phyloP scores from a whole-genome alignment of 2,329 filamentous ascomycete species.

The Neopestalotiopsis sp. region DNA sequence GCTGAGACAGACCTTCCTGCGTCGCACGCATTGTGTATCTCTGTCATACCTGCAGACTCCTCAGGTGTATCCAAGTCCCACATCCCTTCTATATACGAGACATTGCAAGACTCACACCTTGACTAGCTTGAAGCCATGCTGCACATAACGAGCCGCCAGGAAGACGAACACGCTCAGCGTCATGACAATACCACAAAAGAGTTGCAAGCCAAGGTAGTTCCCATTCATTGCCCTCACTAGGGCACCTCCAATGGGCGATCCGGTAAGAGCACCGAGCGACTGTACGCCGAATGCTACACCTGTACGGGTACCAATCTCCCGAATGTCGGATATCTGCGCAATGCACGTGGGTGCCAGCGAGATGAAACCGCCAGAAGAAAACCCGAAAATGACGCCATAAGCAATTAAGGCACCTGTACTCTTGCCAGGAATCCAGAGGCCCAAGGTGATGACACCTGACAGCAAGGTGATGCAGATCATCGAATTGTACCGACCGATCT shows the following conservation, averaged over 20 bases:
- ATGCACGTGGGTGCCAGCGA: constrained; percentile 66
- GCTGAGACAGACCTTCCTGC: no score
- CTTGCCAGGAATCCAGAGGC: constrained; percentile 48
- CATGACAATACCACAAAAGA: constrained; percentile 66
- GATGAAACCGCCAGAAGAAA: constrained; percentile 68
- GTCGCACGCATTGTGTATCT: no score
- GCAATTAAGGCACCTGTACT: constrained; percentile 61
- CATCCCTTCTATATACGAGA: not conserved
- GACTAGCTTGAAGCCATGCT: constrained; percentile 31
- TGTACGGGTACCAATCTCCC: constrained; percentile 71
- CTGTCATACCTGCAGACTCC: no score
- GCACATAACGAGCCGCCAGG: constrained; percentile 28
- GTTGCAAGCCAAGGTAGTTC: constrained; percentile 63
- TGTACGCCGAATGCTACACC: constrained; percentile 69
- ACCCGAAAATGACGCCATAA: constrained; percentile 69
- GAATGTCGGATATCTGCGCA: constrained; percentile 73
- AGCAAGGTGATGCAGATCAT: constrained; percentile 52
- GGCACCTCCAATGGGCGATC: constrained; percentile 71
- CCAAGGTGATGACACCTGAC: constrained; percentile 44
- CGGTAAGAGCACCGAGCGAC: constrained; percentile 69
- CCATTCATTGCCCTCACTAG: constrained; percentile 59
- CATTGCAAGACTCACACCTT: constrained; percentile 24
- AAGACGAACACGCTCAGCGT: constrained; percentile 31
- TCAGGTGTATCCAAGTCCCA: not conserved
- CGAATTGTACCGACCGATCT: constrained; percentile 45